Evolutionary conservation across 805 yeast species (phyloP).

Genomic region (Ogataea henricii): DNA sequence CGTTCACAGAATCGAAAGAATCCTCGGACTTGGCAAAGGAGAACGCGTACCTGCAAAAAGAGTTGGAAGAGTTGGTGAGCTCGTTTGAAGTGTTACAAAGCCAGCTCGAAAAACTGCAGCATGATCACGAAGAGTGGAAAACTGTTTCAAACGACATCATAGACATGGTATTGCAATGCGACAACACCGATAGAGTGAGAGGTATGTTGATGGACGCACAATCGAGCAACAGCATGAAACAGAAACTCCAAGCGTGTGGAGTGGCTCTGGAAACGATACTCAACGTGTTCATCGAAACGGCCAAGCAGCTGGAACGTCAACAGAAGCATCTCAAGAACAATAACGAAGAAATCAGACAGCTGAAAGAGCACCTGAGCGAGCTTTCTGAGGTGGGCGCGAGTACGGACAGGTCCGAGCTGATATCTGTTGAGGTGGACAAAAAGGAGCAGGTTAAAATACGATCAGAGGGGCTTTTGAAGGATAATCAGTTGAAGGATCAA

Average conservation of each 20-base stretch:
- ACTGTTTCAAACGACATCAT: slow-evolving; percentile 14
- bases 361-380: background rate
- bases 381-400: slow-evolving; percentile 1
- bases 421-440: slow-evolving; percentile 6
- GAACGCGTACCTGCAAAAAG: slow-evolving; percentile 12
- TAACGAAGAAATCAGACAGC: background rate
- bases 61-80: slow-evolving; percentile 21
- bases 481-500: slow-evolving; percentile 16
- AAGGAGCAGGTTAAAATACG: slow-evolving; percentile 2
- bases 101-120: slow-evolving; percentile 18
- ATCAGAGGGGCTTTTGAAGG: slow-evolving; percentile 1
- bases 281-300: background rate
- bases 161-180: slow-evolving; percentile 6
- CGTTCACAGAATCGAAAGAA: background rate
- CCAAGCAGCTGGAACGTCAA: background rate
- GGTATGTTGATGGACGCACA: background rate
- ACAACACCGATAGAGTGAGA: background rate
- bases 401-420: background rate
- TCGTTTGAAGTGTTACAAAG: slow-evolving; percentile 21
- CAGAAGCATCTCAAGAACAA: background rate
- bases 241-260: slow-evolving; percentile 11
- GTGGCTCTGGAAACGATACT: slow-evolving; percentile 1
- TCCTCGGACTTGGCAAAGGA: slow-evolving; percentile 7
- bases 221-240: slow-evolving; percentile 7
- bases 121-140: slow-evolving; percentile 21